Evolutionary conservation across 2,329 filamentous ascomycete species (phyloP).

Genomic region (Aspergillus ibericus): DNA sequence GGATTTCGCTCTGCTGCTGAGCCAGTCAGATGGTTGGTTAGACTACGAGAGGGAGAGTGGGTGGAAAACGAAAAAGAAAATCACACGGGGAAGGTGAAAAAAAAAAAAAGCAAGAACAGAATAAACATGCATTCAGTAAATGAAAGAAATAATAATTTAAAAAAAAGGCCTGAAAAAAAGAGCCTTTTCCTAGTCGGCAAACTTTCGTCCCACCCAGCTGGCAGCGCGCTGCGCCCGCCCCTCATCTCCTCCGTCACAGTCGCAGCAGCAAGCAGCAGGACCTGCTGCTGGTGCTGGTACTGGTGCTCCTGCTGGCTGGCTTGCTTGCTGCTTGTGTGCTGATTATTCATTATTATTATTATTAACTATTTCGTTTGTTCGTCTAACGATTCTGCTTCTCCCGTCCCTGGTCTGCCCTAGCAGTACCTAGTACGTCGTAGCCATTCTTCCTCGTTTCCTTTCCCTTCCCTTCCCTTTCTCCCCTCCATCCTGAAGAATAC

Average conservation of each 20-base stretch:
- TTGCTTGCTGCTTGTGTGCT: not conserved
- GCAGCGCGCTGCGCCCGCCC: conserved; percentile 20
- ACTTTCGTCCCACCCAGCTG: conserved; percentile 22
- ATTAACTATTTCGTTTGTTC: conserved; percentile 22
- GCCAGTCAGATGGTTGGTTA: conserved; percentile 1
- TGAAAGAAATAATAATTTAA: not conserved
- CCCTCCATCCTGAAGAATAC: conserved; percentile 23
- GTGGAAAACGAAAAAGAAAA: not conserved
- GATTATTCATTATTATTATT: conserved; percentile 10
- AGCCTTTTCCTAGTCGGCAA: conserved; percentile 18
- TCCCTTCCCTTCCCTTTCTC: conserved; percentile 18
- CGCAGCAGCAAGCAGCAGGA: not conserved
- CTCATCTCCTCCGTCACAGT: conserved; percentile 14
- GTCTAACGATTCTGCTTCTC: conserved; percentile 20
- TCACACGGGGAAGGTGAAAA: not conserved
- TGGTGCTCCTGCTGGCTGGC: not conserved
- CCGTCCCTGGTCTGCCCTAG: conserved; percentile 26
- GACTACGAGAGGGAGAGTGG: not conserved
- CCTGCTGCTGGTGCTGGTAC: not conserved
- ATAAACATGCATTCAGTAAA: not conserved
- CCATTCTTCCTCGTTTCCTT: conserved; percentile 19
- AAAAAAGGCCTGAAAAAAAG: not conserved
- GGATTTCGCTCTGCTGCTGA: conserved; percentile 2
- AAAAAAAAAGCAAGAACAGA: not conserved
- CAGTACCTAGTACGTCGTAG: conserved; percentile 22